phyloP scores from a whole-genome alignment of 257 asterid species.

The Ocimum tenuiflorum region DNA sequence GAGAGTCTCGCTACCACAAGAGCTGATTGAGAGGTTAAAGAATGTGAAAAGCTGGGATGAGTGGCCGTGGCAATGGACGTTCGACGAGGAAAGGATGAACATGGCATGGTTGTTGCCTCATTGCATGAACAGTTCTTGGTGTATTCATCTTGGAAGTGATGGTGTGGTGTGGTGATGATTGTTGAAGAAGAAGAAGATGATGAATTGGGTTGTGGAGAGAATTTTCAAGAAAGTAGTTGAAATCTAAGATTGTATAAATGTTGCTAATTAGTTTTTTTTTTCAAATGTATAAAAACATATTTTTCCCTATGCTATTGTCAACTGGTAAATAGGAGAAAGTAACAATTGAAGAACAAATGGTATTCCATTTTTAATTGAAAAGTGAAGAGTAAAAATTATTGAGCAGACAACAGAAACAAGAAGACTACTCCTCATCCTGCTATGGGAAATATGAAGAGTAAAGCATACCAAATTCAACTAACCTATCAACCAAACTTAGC shows the following conservation, averaged over 20 bases:
- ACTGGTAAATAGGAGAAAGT: neutral
- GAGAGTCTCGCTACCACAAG: constrained; percentile 16
- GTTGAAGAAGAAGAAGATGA: neutral
- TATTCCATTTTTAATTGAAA: neutral
- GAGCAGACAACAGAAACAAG: neutral
- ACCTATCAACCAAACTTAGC: neutral
- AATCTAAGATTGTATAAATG: too few relatives aligned
- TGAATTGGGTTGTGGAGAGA: neutral
- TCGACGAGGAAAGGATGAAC: constrained; percentile 21
- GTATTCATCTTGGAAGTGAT: neutral
- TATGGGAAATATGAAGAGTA: neutral
- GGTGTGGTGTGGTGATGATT: neutral
- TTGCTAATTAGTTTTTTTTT: too few relatives aligned
- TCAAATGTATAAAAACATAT: too few relatives aligned
- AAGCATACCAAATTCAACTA: neutral
- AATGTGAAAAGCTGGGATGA: constrained; percentile 29
- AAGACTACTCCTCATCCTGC: neutral
- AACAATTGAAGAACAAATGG: neutral
- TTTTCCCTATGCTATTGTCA: too few relatives aligned
- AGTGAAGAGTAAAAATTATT: neutral
- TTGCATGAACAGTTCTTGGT: neutral
- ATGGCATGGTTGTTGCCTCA: constrained; percentile 16
- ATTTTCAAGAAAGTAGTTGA: neutral
- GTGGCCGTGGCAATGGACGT: constrained; percentile 30
- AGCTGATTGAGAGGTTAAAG: constrained; percentile 20